Conservation (phyloP, 257 asterid genomes). For the Plectranthus barbatus region DNA sequence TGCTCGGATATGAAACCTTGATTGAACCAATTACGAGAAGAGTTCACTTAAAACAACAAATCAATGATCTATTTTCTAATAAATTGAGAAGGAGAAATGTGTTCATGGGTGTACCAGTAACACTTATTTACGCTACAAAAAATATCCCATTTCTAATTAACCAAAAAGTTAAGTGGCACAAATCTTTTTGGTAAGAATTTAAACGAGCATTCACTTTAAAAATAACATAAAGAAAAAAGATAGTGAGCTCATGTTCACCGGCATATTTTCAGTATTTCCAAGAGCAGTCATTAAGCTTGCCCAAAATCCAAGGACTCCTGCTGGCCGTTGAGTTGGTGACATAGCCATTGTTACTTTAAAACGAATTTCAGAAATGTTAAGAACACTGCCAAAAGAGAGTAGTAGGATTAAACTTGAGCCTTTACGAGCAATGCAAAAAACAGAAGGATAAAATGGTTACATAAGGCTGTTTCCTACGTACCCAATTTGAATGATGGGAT, state of each 20-base stretch:
- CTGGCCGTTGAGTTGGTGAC: constrained; percentile 99
- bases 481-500: constrained; percentile 94
- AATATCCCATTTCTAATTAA: background rate
- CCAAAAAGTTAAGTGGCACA: constrained; percentile 6
- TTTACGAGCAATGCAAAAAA: constrained; percentile 16
- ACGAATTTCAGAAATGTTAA: constrained; percentile 85
- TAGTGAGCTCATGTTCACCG: constrained; percentile 48
- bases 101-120: background rate
- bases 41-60: background rate
- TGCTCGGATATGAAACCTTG: background rate
- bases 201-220: background rate
- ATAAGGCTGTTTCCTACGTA: constrained; percentile 22
- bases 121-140: background rate
- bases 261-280: constrained; percentile 98
- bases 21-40: constrained; percentile 11
- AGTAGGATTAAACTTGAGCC: constrained; percentile 6
- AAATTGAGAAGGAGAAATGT: background rate
- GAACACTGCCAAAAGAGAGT: constrained; percentile 60
- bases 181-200: background rate
- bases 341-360: constrained; percentile 93
- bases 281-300: constrained; percentile 99
- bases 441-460: background rate
- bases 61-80: background rate
- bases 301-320: constrained; percentile 99
- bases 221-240: background rate